Percentiles rank a stretch among this genome's conserved stretches.
Conservation (phyloP, 257 asterid genomes). For the Perilla frutescens region DNA sequence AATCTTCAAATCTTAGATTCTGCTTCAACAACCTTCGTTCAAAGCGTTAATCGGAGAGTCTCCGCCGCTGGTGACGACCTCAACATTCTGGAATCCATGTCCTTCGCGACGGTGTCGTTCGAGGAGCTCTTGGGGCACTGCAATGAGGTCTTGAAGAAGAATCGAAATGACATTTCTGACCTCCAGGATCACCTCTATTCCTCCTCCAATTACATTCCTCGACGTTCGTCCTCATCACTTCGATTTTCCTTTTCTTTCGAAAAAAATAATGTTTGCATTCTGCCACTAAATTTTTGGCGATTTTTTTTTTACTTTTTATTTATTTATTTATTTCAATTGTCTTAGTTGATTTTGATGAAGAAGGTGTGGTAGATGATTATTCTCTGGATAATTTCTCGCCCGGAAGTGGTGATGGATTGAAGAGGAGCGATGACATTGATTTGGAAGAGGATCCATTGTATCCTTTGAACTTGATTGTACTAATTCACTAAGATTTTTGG, state of each 20-base stretch:
- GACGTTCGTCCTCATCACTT: constrained; percentile 40
- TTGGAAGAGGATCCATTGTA: constrained; percentile 72
- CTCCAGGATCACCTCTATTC: constrained; percentile 64
- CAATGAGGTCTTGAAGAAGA: constrained; percentile 76
- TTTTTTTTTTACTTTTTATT: not conserved
- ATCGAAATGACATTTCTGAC: constrained; percentile 55
- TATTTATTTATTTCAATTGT: not conserved
- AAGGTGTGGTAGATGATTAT: constrained; percentile 44
- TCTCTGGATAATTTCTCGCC: constrained; percentile 45
- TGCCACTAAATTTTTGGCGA: not conserved
- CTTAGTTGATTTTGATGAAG: constrained; percentile 62
- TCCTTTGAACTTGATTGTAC: constrained; percentile 44
- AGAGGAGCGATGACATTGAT: constrained; percentile 28
- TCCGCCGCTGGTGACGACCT: constrained; percentile 64
- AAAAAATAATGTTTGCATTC: not conserved
- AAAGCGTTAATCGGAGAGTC: constrained; percentile 66
- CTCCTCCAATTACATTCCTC: constrained; percentile 44
- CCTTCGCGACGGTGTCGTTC: constrained; percentile 85
- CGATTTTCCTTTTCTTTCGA: not conserved
- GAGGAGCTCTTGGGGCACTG: constrained; percentile 97
- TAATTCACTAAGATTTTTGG: constrained; percentile 3
- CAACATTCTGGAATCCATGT: constrained; percentile 86
- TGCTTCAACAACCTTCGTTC: constrained; percentile 84
- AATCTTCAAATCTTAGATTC: constrained; percentile 53
- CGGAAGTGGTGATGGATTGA: constrained; percentile 30